A percentile compares a stretch with the other conserved stretches of the same genome.
These are phyloP conservation scores for Haplosporangium sp. DNA, from an alignment of 371 early-diverging fungal genomes.

Conservation along the genomic window DNA sequence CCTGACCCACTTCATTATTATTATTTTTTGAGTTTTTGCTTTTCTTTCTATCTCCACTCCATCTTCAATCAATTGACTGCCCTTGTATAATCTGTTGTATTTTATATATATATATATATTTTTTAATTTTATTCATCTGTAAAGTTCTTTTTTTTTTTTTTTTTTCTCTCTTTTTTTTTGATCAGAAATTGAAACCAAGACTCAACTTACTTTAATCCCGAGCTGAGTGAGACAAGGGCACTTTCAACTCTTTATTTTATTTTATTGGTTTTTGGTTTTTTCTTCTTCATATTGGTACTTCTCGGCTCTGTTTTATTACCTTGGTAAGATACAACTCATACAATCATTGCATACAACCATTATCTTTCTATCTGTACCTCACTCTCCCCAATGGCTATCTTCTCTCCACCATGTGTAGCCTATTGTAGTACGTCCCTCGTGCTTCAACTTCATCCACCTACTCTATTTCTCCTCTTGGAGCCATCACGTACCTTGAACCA, in stretches of 20 bases:
- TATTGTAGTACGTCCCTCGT: neutral
- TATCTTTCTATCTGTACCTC: too few relatives aligned
- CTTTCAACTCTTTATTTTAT: constrained; percentile 2
- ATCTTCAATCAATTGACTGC: neutral
- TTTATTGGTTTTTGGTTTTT: too few relatives aligned
- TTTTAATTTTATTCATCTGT: neutral
- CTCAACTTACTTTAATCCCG: constrained; percentile 1
- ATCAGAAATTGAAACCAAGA: neutral
- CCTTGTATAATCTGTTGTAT: constrained; percentile 16
- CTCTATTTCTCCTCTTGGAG: neutral
- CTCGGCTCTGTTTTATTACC: neutral
- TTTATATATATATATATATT: constrained; percentile 2
- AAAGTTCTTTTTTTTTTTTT: constrained; percentile 3
- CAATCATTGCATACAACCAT: too few relatives aligned
- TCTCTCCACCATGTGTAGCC: too few relatives aligned
- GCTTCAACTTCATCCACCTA: neutral
- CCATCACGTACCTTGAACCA: neutral
- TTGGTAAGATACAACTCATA: too few relatives aligned
- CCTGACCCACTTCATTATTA: constrained; percentile 5
- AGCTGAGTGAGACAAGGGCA: constrained; percentile 11
- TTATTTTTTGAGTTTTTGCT: neutral
- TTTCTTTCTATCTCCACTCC: constrained; percentile 4
- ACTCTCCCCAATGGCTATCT: too few relatives aligned
- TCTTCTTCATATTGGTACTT: neutral
- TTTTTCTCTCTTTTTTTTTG: neutral